Conservation (phyloP, 73 alveolate genomes). For the Paramecium caudatum region DNA sequence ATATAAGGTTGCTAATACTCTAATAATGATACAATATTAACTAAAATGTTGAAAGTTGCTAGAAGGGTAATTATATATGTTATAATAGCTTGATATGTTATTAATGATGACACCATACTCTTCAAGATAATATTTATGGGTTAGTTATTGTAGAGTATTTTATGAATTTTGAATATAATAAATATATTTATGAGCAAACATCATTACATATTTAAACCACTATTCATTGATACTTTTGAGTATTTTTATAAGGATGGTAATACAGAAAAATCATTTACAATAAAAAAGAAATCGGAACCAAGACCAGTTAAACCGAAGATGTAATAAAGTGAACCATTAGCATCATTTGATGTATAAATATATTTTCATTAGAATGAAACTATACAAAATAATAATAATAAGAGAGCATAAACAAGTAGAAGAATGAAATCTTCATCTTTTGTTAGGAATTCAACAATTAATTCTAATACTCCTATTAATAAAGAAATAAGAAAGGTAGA, state of each 20-base stretch:
- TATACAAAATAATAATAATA: neutral
- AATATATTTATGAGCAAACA: conserved; percentile 3
- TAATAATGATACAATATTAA: neutral
- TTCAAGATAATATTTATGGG: conserved; percentile 10
- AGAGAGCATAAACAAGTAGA: neutral
- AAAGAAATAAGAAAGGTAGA: neutral
- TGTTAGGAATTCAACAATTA: neutral
- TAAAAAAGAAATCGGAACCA: neutral
- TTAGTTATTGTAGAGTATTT: conserved; percentile 3
- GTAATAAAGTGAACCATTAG: neutral
- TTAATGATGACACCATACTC: conserved; percentile 48
- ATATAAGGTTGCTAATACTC: neutral
- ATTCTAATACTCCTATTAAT: conserved; percentile 25
- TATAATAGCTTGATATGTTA: conserved; percentile 5
- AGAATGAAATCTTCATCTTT: neutral
- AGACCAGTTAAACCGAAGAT: neutral
- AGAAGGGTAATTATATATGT: conserved; percentile 50
- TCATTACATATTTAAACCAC: neutral
- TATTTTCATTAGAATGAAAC: neutral
- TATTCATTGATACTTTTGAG: conserved; percentile 19
- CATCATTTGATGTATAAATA: neutral
- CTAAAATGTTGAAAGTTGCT: conserved; percentile 19
- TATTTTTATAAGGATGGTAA: conserved; percentile 11
- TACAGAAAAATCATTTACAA: conserved; percentile 17
- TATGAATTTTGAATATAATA: conserved; percentile 36